Conservation (phyloP, 306 rosid species). For the Quillaja saponaria region DNA sequence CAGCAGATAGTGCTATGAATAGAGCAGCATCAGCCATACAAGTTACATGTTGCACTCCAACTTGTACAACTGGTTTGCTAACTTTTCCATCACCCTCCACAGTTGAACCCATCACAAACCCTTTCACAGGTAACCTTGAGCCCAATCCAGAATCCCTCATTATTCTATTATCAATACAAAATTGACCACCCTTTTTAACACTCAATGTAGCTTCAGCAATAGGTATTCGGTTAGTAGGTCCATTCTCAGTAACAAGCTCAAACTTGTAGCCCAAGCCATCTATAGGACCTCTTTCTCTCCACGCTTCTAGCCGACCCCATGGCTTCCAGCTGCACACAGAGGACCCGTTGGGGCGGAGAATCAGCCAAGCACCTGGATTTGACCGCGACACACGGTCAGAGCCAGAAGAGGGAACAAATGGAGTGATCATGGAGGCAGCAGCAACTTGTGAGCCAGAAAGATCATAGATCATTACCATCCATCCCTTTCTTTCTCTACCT, state of each 20-base stretch:
- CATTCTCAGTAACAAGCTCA: constrained; percentile 64
- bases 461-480: constrained; percentile 88
- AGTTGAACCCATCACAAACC: constrained; percentile 83
- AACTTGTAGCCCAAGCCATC: constrained; percentile 91
- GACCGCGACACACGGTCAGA: constrained; percentile 81
- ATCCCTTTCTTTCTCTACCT: constrained; percentile 85
- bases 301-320: constrained; percentile 91
- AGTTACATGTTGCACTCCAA: constrained; percentile 82
- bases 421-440: constrained; percentile 87
- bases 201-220: constrained; percentile 80
- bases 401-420: constrained; percentile 87
- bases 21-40: constrained; percentile 97
- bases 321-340: constrained; percentile 84
- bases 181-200: constrained; percentile 71
- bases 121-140: constrained; percentile 54
- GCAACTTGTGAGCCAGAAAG: constrained; percentile 93
- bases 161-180: constrained; percentile 63
- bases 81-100: constrained; percentile 86
- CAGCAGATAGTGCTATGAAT: constrained; percentile 82
- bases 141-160: constrained; percentile 43
- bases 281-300: constrained; percentile 78
- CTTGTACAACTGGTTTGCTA: constrained; percentile 80
- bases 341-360: constrained; percentile 75
- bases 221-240: constrained; percentile 51
- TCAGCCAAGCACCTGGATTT: constrained; percentile 94